Conservation (phyloP, 1,284 basidiomycete species). For the Apiotrichum gracile region DNA sequence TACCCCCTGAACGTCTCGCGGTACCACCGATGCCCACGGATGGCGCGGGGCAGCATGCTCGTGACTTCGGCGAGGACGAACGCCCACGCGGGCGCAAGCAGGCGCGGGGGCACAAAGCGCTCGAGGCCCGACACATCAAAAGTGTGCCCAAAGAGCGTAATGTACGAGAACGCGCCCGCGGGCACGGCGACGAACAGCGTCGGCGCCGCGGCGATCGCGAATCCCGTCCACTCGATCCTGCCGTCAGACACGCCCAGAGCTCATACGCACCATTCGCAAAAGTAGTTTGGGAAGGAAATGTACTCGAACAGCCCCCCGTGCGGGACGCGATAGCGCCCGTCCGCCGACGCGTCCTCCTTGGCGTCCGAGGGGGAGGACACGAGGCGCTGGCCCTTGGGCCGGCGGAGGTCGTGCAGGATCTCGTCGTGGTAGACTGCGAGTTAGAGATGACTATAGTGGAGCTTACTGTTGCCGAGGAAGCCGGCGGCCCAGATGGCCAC, state of each 20-base stretch:
- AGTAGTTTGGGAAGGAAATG: slow-evolving; percentile 88
- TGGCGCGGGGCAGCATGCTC: slow-evolving; percentile 71
- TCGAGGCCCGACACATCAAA: neutral
- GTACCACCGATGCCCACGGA: slow-evolving; percentile 77
- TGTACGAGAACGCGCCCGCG: neutral
- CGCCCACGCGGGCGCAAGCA: slow-evolving; percentile 63
- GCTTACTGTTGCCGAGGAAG: slow-evolving; percentile 60
- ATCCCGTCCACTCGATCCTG: slow-evolving; percentile 75
- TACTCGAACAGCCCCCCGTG: slow-evolving; percentile 69
- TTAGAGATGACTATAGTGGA: neutral
- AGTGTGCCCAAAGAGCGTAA: neutral
- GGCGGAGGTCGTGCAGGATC: slow-evolving; percentile 67
- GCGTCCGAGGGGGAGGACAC: slow-evolving; percentile 10
- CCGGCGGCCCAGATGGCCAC: slow-evolving; percentile 63
- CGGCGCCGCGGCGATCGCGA: slow-evolving; percentile 56
- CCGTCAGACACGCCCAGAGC: neutral
- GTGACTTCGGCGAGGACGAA: slow-evolving; percentile 67
- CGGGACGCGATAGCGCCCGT: slow-evolving; percentile 66
- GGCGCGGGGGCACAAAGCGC: neutral
- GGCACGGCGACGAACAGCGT: slow-evolving; percentile 16
- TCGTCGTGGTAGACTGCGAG: slow-evolving; percentile 70
- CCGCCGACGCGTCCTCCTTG: slow-evolving; percentile 26
- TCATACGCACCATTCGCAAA: slow-evolving; percentile 63
- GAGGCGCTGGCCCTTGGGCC: slow-evolving; percentile 26
- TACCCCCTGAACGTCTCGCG: slow-evolving; percentile 62